A percentile compares a stretch with the other conserved stretches of the same genome.
Evolutionary conservation across 2,329 filamentous ascomycete genomes (phyloP).

Genomic region (Stenocarpella maydis): DNA sequence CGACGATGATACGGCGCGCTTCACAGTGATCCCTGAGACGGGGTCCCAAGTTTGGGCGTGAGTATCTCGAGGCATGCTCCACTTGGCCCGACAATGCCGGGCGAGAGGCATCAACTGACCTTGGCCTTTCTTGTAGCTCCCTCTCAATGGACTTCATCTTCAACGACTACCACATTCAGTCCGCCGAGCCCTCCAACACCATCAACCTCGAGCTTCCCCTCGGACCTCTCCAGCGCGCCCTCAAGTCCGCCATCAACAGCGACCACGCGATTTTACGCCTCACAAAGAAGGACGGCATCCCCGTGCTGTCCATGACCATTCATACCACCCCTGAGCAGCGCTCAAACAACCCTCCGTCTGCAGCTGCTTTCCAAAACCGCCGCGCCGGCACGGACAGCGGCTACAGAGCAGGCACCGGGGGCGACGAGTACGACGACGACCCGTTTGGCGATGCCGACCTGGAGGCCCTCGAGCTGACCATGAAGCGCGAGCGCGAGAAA

Average conservation of each 20-base stretch:
- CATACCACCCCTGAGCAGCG: slow-evolving; percentile 73
- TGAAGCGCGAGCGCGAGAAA: slow-evolving; percentile 80
- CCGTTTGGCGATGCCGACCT: slow-evolving; percentile 56
- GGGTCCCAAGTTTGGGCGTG: slow-evolving; percentile 97
- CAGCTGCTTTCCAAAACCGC: slow-evolving; percentile 41
- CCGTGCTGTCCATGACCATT: slow-evolving; percentile 89
- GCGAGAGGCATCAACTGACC: neutral
- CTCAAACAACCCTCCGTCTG: slow-evolving; percentile 39
- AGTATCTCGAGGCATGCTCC: slow-evolving; percentile 50
- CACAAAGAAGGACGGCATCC: slow-evolving; percentile 89
- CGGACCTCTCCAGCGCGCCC: slow-evolving; percentile 85
- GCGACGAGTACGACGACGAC: slow-evolving; percentile 48
- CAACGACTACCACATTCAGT: slow-evolving; percentile 84
- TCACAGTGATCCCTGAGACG: slow-evolving; percentile 94
- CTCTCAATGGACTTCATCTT: slow-evolving; percentile 84
- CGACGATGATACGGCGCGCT: slow-evolving; percentile 85
- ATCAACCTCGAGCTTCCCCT: slow-evolving; percentile 97
- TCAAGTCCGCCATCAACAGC: slow-evolving; percentile 85
- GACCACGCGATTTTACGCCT: slow-evolving; percentile 85
- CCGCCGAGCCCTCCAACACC: slow-evolving; percentile 80
- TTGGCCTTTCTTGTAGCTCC: slow-evolving; percentile 54
- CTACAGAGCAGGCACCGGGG: slow-evolving; percentile 45
- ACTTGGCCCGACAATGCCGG: too few species aligned
- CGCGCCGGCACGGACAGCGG: slow-evolving; percentile 38
- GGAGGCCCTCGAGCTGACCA: slow-evolving; percentile 60